Percentiles rank a stretch among this genome's conserved stretches.
Evolutionary conservation across 208 protist species (phyloP).

Genomic region (Acanthamoeba castellanii): DNA sequence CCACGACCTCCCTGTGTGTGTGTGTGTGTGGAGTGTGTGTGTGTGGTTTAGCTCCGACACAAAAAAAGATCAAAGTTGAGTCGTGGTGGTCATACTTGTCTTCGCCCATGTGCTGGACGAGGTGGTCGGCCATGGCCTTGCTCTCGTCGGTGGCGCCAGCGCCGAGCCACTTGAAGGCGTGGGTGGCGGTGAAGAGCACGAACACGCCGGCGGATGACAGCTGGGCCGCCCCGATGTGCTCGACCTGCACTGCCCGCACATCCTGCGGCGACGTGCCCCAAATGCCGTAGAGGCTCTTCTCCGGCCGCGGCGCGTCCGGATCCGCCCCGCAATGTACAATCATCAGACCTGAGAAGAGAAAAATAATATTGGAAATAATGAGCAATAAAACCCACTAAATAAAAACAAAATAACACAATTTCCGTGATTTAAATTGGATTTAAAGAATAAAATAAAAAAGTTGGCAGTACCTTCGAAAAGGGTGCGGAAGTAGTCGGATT

Average conservation of each 20-base stretch:
- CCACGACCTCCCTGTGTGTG: constrained; percentile 25
- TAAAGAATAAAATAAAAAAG: too few species aligned
- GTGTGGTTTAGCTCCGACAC: not conserved
- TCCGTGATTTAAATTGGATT: too few species aligned
- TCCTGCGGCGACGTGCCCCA: constrained; percentile 9
- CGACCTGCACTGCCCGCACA: constrained; percentile 47
- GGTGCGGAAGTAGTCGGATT: constrained; percentile 71
- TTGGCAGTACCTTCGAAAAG: constrained; percentile 73
- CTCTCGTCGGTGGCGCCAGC: constrained; percentile 24
- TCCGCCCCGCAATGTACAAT: constrained; percentile 21
- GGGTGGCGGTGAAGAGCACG: constrained; percentile 66
- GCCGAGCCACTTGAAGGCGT: constrained; percentile 77
- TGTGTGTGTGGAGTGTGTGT: not conserved
- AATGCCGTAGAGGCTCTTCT: constrained; percentile 12
- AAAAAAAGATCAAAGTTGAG: not conserved
- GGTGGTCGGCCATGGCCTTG: not conserved
- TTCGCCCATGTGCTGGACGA: constrained; percentile 29
- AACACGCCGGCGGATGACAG: constrained; percentile 79
- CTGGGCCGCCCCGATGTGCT: not conserved
- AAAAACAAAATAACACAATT: too few species aligned
- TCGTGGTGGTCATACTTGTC: not conserved
- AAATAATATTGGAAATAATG: too few species aligned
- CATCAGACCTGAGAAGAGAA: not conserved
- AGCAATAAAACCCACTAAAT: too few species aligned
- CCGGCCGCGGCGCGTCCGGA: not conserved